Conservation (phyloP, 345 rosid species). For the Euphorbia lathyris region DNA sequence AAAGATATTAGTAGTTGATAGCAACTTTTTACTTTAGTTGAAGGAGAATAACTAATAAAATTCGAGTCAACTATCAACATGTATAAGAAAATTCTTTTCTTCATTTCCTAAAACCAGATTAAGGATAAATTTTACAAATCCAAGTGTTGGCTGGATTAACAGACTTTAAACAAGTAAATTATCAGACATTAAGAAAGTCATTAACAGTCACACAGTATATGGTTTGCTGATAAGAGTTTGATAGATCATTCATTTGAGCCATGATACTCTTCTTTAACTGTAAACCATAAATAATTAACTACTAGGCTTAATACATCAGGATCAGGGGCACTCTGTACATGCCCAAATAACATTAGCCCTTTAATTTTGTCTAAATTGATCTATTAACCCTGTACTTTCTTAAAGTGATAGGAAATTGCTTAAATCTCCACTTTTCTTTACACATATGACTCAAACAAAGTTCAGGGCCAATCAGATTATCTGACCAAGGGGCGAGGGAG, state of each 20-base stretch:
- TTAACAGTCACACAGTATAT: not conserved
- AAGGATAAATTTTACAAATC: not conserved
- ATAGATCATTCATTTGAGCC: not conserved
- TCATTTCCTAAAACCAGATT: not conserved
- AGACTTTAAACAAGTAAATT: not conserved
- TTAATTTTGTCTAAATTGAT: too few species aligned
- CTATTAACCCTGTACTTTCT: too few species aligned
- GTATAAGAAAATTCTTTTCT: not conserved
- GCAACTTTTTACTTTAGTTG: not conserved
- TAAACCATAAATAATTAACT: too few species aligned
- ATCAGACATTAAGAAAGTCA: not conserved
- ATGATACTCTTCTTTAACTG: too few species aligned
- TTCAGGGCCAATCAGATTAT: too few species aligned
- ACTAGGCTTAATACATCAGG: too few species aligned
- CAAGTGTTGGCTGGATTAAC: not conserved
- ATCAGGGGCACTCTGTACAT: too few species aligned
- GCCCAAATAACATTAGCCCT: too few species aligned
- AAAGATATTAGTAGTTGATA: not conserved
- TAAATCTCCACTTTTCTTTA: too few species aligned
- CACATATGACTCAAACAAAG: too few species aligned
- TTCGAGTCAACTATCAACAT: not conserved
- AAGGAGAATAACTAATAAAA: not conserved
- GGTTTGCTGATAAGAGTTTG: not conserved
- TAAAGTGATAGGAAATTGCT: too few species aligned
- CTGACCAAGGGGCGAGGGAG: too few species aligned